Conservation (phyloP, 257 asterid genomes). For the Linaria vulgaris region DNA sequence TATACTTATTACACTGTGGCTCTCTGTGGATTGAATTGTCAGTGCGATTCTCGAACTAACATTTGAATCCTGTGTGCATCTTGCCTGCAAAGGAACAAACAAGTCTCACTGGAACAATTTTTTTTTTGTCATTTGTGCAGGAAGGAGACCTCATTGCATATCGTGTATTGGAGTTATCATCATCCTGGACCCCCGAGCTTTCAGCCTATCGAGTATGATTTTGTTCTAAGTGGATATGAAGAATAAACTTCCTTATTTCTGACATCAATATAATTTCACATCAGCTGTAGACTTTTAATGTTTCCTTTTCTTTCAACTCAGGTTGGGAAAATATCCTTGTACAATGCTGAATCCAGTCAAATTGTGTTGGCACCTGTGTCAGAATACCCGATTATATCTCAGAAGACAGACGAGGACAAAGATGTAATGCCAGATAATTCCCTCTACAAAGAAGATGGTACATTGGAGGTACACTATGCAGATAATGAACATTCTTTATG, state of each 20-base stretch:
- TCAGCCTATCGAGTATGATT: slow-evolving; percentile 67
- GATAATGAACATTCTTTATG: slow-evolving; percentile 5
- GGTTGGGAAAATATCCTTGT: slow-evolving; percentile 79
- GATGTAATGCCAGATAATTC: slow-evolving; percentile 44
- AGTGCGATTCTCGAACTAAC: too few relatives aligned
- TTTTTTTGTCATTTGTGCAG: slow-evolving; percentile 36
- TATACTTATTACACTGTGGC: neutral
- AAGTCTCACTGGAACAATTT: neutral
- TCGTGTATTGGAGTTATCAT: slow-evolving; percentile 79
- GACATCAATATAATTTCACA: neutral
- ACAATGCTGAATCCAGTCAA: slow-evolving; percentile 45
- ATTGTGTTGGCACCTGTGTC: slow-evolving; percentile 55
- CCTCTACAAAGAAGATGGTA: slow-evolving; percentile 77
- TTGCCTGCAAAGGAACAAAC: neutral
- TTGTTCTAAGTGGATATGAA: slow-evolving; percentile 18
- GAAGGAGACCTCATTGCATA: slow-evolving; percentile 85
- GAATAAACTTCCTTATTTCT: neutral
- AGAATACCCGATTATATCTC: slow-evolving; percentile 52
- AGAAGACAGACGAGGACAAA: slow-evolving; percentile 44
- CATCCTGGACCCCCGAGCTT: slow-evolving; percentile 92
- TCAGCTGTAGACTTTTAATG: slow-evolving; percentile 6
- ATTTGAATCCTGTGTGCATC: neutral
- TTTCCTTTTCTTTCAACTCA: slow-evolving; percentile 30
- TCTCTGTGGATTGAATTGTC: too few relatives aligned
- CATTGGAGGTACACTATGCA: slow-evolving; percentile 61